Percentiles rank a stretch among this genome's conserved stretches.
Conservation (phyloP, 257 asterid species). For the Paraleonurus japonicus region DNA sequence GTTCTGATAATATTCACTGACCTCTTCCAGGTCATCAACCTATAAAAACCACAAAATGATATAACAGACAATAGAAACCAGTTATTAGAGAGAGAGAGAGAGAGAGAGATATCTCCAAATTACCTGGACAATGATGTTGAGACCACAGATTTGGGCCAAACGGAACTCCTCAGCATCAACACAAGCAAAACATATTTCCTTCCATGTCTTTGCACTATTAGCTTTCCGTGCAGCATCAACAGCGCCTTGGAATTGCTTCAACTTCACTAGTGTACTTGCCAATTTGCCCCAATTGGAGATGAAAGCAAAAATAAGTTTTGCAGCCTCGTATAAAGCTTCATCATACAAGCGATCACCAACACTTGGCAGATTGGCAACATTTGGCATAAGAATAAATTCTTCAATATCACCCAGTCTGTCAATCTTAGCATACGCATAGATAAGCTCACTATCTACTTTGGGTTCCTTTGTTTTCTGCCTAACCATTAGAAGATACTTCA, state of each 20-base stretch:
- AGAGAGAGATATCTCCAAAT: not conserved
- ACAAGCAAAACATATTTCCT: slow-evolving; percentile 98
- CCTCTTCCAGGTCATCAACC: slow-evolving; percentile 99
- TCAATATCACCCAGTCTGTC: slow-evolving; percentile 92
- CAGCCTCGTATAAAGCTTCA: slow-evolving; percentile 96
- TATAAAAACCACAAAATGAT: slow-evolving; percentile 31
- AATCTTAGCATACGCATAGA: slow-evolving; percentile 96
- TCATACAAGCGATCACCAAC: slow-evolving; percentile 98
- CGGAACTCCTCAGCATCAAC: slow-evolving; percentile 99
- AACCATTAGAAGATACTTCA: slow-evolving; percentile 94
- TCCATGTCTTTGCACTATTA: slow-evolving; percentile 97
- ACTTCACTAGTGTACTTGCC: slow-evolving; percentile 83
- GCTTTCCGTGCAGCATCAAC: slow-evolving; percentile 99
- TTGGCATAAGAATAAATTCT: slow-evolving; percentile 96
- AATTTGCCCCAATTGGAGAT: slow-evolving; percentile 97
- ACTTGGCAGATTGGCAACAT: slow-evolving; percentile 97
- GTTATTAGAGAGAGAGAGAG: not conserved
- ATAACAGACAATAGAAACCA: not conserved
- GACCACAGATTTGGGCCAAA: slow-evolving; percentile 99
- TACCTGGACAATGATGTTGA: slow-evolving; percentile 98
- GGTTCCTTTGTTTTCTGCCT: slow-evolving; percentile 97
- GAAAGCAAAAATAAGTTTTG: slow-evolving; percentile 89
- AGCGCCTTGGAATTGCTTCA: slow-evolving; percentile 97
- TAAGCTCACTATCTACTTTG: slow-evolving; percentile 96
- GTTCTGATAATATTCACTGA: slow-evolving; percentile 94